phyloP scores from a whole-genome alignment of 169 alveolate genomes.

The Eimeria nieschulzi region DNA sequence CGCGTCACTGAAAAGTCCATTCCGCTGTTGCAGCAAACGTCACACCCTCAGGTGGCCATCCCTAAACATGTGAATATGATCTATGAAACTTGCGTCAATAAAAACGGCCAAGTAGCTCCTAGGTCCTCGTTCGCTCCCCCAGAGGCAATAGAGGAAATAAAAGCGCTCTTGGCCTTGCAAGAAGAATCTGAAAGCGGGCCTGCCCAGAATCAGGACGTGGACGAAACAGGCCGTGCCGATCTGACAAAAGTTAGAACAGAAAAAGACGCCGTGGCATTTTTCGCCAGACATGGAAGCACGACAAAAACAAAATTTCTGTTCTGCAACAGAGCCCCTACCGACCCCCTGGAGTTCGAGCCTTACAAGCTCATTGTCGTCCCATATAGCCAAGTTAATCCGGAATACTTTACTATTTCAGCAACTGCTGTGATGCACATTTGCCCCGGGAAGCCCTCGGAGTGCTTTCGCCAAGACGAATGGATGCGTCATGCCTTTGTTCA shows the following conservation, averaged over 20 bases:
- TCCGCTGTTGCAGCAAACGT: conserved; percentile 26
- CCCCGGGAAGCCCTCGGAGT: conserved; percentile 76
- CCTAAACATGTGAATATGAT: conserved; percentile 52
- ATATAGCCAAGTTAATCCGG: conserved; percentile 60
- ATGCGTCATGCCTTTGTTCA: conserved; percentile 70
- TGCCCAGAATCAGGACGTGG: conserved; percentile 52
- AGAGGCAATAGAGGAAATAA: background rate
- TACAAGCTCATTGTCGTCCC: conserved; percentile 75
- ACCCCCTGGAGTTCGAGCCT: conserved; percentile 38
- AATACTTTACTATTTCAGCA: conserved; percentile 69
- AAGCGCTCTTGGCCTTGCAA: conserved; percentile 32
- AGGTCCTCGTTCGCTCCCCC: no score
- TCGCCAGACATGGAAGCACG: conserved; percentile 89
- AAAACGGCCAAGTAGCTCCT: background rate
- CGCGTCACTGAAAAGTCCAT: conserved; percentile 18
- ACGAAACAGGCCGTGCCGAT: conserved; percentile 51
- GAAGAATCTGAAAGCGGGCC: conserved; percentile 12
- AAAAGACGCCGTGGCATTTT: conserved; percentile 90
- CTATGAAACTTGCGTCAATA: conserved; percentile 46
- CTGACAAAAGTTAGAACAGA: conserved; percentile 77
- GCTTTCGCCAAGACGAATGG: conserved; percentile 66
- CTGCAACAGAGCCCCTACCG: conserved; percentile 81
- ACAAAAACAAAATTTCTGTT: conserved; percentile 87
- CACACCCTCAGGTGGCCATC: conserved; percentile 11
- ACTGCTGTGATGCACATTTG: conserved; percentile 74